Conservation (phyloP, 208 protist genomes). For the Acanthamoeba healyi region DNA sequence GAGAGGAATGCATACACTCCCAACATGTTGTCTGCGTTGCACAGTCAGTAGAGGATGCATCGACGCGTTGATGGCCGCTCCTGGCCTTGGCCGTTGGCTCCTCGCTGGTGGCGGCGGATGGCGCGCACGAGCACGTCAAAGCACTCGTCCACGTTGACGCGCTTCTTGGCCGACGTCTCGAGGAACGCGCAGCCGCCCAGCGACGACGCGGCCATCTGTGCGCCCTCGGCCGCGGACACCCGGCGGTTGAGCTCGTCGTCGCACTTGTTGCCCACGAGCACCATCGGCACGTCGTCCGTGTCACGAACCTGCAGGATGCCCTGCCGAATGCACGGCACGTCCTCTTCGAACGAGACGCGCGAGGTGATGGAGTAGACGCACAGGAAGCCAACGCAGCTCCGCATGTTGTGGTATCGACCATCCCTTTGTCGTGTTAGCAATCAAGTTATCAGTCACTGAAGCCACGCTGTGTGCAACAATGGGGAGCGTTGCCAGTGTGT, state of each 20-base stretch:
- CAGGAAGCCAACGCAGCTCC: slow-evolving; percentile 86
- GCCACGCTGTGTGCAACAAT: no score
- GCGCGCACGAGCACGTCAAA: slow-evolving; percentile 79
- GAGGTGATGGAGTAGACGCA: slow-evolving; percentile 88
- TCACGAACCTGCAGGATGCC: slow-evolving; percentile 91
- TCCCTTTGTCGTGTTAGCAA: no score
- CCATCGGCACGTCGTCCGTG: slow-evolving; percentile 82
- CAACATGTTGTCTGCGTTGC: no score
- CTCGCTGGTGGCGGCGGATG: no score
- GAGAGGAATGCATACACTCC: no score
- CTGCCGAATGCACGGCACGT: slow-evolving; percentile 83
- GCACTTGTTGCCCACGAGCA: slow-evolving; percentile 89
- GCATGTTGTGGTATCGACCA: slow-evolving; percentile 44
- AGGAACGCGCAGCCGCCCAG: slow-evolving; percentile 82
- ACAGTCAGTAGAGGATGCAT: no score
- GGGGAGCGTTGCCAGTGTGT: no score
- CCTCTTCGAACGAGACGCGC: slow-evolving; percentile 88
- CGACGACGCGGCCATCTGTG: slow-evolving; percentile 64
- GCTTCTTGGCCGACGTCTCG: slow-evolving; percentile 87
- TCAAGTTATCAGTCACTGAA: no score
- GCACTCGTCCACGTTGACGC: slow-evolving; percentile 85
- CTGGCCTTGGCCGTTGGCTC: no score
- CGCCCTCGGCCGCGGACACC: slow-evolving; percentile 83
- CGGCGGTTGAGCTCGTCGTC: slow-evolving; percentile 86
- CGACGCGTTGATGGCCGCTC: no score